Percentiles rank a stretch among this genome's conserved stretches.
Evolutionary conservation across 2,329 filamentous ascomycete genomes (phyloP).

Genomic region (Diaporthe citrichinensis): DNA sequence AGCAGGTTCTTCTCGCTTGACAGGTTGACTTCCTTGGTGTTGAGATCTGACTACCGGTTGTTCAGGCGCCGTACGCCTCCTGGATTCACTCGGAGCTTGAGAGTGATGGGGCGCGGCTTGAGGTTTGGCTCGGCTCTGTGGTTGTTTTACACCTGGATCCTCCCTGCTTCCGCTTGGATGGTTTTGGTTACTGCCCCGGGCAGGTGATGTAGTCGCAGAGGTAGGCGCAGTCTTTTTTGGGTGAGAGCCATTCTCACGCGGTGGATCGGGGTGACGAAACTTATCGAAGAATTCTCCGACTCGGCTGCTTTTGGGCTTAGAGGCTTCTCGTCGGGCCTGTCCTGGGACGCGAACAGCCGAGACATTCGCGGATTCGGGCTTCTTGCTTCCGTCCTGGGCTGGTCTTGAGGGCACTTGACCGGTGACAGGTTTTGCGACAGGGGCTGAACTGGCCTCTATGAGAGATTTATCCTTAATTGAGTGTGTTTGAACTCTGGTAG

Average conservation of each 20-base stretch:
- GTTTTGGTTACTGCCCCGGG: too few relatives aligned
- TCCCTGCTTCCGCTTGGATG: too few relatives aligned
- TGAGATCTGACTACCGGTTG: not conserved
- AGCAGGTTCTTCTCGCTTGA: not conserved
- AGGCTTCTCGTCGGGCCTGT: not conserved
- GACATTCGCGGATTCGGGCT: not conserved
- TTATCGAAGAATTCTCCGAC: not conserved
- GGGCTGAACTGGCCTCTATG: too few relatives aligned
- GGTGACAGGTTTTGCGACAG: not conserved
- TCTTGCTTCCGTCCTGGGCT: not conserved
- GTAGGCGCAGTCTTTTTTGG: not conserved
- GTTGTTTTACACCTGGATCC: not conserved
- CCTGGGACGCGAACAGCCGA: too few relatives aligned
- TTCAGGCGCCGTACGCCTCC: too few relatives aligned
- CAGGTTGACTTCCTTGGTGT: not conserved
- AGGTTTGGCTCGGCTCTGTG: too few relatives aligned
- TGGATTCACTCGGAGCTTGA: not conserved
- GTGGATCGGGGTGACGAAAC: too few relatives aligned
- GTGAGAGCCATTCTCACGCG: not conserved
- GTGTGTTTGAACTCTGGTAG: not conserved
- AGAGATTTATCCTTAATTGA: rapidly evolving
- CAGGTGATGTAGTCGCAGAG: not conserved
- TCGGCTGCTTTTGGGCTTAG: too few relatives aligned
- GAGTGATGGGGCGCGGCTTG: too few relatives aligned
- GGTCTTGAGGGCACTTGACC: too few relatives aligned